These are phyloP conservation scores for Mimosa bimucronata DNA, from an alignment of 306 rosid species.

Conservation along the genomic window DNA sequence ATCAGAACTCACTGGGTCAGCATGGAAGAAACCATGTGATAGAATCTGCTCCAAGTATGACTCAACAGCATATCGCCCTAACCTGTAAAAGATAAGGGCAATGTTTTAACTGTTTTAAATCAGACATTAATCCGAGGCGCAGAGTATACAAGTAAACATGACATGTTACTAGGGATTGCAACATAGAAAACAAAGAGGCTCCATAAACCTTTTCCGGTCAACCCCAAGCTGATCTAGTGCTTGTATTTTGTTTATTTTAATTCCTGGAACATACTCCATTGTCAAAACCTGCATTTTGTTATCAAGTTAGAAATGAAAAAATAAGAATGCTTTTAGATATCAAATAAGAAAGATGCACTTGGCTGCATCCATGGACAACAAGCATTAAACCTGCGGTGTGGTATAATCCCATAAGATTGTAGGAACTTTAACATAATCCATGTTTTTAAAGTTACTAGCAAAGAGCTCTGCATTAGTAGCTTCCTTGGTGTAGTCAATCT, in stretches of 20 bases:
- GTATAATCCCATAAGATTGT: conserved; percentile 89
- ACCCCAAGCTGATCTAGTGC: conserved; percentile 97
- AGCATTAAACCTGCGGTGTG: conserved; percentile 81
- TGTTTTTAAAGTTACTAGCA: conserved; percentile 80
- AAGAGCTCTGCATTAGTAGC: conserved; percentile 90
- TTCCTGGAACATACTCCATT: conserved; percentile 99
- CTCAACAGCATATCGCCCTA: conserved; percentile 97
- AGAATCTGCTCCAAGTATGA: conserved; percentile 97
- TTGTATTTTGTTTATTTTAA: conserved; percentile 91
- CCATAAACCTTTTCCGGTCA: conserved; percentile 79
- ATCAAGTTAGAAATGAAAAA: conserved; percentile 28
- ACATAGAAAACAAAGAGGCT: conserved; percentile 26
- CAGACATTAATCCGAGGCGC: conserved; percentile 25
- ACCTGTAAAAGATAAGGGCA: conserved; percentile 51
- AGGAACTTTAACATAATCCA: conserved; percentile 95
- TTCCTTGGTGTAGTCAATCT: conserved; percentile 99
- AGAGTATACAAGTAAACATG: conserved; percentile 36
- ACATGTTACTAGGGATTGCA: conserved; percentile 16
- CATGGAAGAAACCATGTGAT: conserved; percentile 98
- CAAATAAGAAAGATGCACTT: conserved; percentile 18
- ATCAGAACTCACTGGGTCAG: conserved; percentile 83
- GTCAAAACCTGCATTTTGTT: conserved; percentile 76
- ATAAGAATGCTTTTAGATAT: conserved; percentile 16
- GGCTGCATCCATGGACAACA: conserved; percentile 26
- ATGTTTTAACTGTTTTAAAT: conserved; percentile 15